Conservation (phyloP, 306 rosid species). For the Dalbergia cultrata region DNA sequence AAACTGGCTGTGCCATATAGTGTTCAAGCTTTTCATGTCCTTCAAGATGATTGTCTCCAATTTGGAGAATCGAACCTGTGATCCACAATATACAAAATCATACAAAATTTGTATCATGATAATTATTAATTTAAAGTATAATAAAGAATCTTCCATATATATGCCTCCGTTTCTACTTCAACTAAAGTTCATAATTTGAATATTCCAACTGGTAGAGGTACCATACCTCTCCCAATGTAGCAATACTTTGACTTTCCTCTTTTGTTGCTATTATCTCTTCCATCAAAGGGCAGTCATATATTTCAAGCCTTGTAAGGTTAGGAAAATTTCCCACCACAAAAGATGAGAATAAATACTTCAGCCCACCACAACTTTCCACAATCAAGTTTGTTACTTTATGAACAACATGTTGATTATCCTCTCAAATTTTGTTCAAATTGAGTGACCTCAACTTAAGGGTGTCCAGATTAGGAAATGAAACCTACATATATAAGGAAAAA, state of each 20-base stretch:
- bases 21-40: neutral
- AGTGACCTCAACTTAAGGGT: slow-evolving; percentile 27
- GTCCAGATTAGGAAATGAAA: slow-evolving; percentile 26
- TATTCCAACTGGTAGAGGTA: neutral
- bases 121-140: neutral
- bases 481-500: neutral
- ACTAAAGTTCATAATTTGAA: neutral
- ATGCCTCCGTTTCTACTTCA: neutral
- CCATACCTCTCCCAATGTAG: neutral
- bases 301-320: slow-evolving; percentile 1
- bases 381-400: too few species aligned
- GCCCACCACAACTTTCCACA: neutral
- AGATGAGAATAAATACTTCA: slow-evolving; percentile 18
- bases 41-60: neutral
- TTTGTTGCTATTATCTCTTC: slow-evolving; percentile 12
- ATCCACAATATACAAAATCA: neutral
- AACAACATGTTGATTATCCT: neutral
- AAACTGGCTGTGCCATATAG: neutral
- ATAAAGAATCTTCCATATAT: too few species aligned
- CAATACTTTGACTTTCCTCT: neutral
- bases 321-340: neutral
- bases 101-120: neutral
- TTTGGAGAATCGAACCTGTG: neutral
- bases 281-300: neutral
- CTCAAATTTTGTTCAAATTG: neutral